These are phyloP conservation scores for Cenchrus americanus DNA, from an alignment of 176 grass and related monocot genomes.

Conservation along the genomic window DNA sequence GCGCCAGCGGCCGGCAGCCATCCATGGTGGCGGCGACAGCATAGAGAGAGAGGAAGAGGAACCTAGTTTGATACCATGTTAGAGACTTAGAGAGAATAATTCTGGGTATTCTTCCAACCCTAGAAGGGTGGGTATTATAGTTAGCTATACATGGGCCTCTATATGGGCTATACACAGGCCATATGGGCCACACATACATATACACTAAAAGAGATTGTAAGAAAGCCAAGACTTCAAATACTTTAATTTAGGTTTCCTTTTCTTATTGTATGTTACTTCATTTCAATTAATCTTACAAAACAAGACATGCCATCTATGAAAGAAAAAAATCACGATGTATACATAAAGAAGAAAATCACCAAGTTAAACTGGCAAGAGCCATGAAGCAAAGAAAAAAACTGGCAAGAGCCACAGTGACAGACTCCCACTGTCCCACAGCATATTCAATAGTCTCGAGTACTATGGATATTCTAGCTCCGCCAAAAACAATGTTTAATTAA, in stretches of 20 bases:
- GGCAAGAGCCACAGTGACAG: background rate
- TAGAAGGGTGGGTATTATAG: too few relatives aligned
- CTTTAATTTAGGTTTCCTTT: background rate
- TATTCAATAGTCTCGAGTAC: slow-evolving; percentile 6
- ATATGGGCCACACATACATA: too few relatives aligned
- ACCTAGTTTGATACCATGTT: too few relatives aligned
- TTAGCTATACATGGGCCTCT: too few relatives aligned
- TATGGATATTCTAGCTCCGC: background rate
- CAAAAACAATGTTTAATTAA: background rate
- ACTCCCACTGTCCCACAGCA: background rate
- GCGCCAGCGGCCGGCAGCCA: too few relatives aligned
- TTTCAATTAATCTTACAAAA: background rate
- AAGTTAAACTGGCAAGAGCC: background rate
- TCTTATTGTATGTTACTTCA: background rate
- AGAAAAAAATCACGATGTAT: background rate
- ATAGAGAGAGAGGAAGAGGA: too few relatives aligned
- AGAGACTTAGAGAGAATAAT: too few relatives aligned
- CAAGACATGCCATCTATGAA: background rate
- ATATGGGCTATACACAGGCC: too few relatives aligned
- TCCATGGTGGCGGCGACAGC: too few relatives aligned
- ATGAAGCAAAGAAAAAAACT: background rate
- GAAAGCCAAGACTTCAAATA: background rate
- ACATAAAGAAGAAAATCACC: background rate
- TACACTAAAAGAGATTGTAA: too few relatives aligned
- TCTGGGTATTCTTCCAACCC: too few relatives aligned